Percentiles rank a stretch among this genome's conserved stretches.
Evolutionary conservation across 108 stramenopile species (phyloP).

Genomic region (Nitzschia sp.): DNA sequence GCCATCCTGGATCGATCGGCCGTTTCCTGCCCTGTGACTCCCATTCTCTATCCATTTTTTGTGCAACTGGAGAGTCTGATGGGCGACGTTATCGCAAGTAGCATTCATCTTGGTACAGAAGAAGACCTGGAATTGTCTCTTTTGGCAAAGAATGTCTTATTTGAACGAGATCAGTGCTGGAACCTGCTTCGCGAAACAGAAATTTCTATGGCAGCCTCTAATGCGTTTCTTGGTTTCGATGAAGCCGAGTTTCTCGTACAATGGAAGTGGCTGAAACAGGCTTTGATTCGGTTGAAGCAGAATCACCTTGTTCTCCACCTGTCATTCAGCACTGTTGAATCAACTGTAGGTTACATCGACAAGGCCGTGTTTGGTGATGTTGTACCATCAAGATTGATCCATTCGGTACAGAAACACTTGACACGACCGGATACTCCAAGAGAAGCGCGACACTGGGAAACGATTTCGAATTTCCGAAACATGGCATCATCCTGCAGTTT

Average conservation of each 20-base stretch:
- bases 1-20: constrained; percentile 48
- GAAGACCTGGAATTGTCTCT: not conserved
- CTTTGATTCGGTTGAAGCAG: not conserved
- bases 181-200: constrained; percentile 35
- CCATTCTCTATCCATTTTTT: constrained; percentile 62
- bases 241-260: constrained; percentile 73
- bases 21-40: constrained; percentile 67
- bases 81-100: constrained; percentile 7
- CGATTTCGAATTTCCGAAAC: constrained; percentile 36
- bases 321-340: not conserved
- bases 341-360: constrained; percentile 51
- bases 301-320: too few species aligned
- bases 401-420: constrained; percentile 50
- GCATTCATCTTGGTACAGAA: constrained; percentile 1
- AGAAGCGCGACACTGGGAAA: constrained; percentile 46
- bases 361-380: constrained; percentile 45
- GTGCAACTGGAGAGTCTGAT: constrained; percentile 47
- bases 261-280: constrained; percentile 65
- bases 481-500: constrained; percentile 45
- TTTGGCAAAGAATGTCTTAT: constrained; percentile 17
- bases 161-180: constrained; percentile 69
- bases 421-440: constrained; percentile 67
- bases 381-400: constrained; percentile 36
- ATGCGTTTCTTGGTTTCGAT: constrained; percentile 43
- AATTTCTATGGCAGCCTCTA: constrained; percentile 6